These are phyloP conservation scores for Dichomitus squalens DNA, from an alignment of 1,284 basidiomycete species.

Conservation along the genomic window DNA sequence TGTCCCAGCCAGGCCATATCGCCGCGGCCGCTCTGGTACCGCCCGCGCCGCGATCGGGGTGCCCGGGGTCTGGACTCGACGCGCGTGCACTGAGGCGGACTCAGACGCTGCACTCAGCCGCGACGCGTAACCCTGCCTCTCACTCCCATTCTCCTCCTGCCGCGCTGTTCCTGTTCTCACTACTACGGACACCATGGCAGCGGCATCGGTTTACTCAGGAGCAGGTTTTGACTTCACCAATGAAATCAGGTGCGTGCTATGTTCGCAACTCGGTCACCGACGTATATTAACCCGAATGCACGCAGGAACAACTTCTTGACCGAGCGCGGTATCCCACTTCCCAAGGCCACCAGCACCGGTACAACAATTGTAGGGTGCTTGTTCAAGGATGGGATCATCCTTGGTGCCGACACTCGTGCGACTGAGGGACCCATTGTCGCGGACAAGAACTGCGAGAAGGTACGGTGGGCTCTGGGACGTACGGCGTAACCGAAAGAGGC, in stretches of 20 bases:
- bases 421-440: conserved; percentile 96
- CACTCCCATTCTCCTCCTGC: conserved; percentile 3
- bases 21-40: background rate
- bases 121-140: conserved; percentile 28
- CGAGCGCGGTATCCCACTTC: conserved; percentile 67
- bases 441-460: conserved; percentile 99
- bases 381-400: conserved; percentile 91
- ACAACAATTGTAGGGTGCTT: conserved; percentile 98
- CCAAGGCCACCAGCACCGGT: conserved; percentile 91
- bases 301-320: conserved; percentile 80
- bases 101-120: background rate
- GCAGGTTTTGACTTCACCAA: conserved; percentile 43
- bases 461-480: conserved; percentile 34
- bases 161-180: background rate
- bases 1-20: background rate
- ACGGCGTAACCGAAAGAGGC: background rate
- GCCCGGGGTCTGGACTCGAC: conserved; percentile 18
- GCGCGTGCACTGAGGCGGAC: conserved; percentile 23
- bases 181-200: conserved; percentile 28
- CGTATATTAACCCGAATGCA: background rate
- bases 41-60: conserved; percentile 8
- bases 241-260: conserved; percentile 31
- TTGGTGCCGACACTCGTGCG: conserved; percentile 96
- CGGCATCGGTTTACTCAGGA: conserved; percentile 30
- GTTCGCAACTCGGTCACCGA: background rate